A percentile compares a stretch with the other conserved stretches of the same genome.
Conservation (phyloP, 352 stramenopile species). For the Phytophthora lateralis region DNA sequence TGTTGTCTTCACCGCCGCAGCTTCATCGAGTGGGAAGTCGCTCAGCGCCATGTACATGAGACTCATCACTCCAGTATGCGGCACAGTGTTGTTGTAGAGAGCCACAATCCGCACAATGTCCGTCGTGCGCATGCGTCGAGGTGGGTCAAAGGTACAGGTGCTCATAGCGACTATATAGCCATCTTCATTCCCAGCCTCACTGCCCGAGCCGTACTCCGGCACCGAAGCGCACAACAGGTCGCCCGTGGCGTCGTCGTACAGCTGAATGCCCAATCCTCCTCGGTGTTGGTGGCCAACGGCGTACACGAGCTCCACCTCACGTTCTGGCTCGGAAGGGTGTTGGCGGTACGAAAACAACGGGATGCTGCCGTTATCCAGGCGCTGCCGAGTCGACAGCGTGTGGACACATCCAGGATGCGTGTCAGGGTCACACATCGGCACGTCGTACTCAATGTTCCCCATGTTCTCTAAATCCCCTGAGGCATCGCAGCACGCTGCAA, state of each 20-base stretch:
- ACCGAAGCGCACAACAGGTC: constrained; percentile 72
- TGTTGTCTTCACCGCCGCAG: constrained; percentile 14
- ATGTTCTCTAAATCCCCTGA: constrained; percentile 61
- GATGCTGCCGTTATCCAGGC: constrained; percentile 47
- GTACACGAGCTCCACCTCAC: constrained; percentile 83
- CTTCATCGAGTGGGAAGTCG: constrained; percentile 46
- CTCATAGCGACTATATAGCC: constrained; percentile 78
- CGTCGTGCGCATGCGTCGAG: constrained; percentile 67
- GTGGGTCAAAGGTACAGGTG: constrained; percentile 77
- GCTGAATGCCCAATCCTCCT: constrained; percentile 67
- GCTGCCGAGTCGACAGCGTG: constrained; percentile 74
- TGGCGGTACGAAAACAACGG: constrained; percentile 29
- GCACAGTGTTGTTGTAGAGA: constrained; percentile 82
- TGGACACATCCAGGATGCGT: constrained; percentile 78
- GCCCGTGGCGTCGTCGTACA: constrained; percentile 73
- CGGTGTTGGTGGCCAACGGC: constrained; percentile 82
- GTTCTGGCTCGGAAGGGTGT: constrained; percentile 29
- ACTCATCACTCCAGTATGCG: constrained; percentile 81
- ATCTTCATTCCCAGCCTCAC: constrained; percentile 66
- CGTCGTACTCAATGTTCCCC: constrained; percentile 83
- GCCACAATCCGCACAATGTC: constrained; percentile 77
- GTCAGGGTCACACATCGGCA: constrained; percentile 65
- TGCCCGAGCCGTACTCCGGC: constrained; percentile 65
- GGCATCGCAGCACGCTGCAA: constrained; percentile 76
- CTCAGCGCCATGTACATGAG: constrained; percentile 78